Evolutionary conservation across 192 early-diverging fungal genomes (phyloP).

Genomic region (Podila verticillata): DNA sequence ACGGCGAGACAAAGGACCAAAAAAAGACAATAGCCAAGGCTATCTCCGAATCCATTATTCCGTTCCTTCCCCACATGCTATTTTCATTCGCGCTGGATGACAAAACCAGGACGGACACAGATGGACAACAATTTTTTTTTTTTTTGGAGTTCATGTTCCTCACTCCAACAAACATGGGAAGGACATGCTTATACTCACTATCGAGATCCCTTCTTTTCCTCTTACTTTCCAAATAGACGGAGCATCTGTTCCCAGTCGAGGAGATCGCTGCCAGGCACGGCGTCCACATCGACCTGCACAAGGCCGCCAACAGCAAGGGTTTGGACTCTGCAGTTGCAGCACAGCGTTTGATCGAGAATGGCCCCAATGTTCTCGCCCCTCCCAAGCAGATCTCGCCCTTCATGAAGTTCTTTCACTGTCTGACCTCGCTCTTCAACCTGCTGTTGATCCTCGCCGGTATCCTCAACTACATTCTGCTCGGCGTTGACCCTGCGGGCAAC

Average conservation of each 20-base stretch:
- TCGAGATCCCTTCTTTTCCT: background rate
- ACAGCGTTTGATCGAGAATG: constrained; percentile 72
- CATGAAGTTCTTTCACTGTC: constrained; percentile 78
- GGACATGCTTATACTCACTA: background rate
- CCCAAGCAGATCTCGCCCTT: constrained; percentile 84
- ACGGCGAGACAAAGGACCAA: too few relatives aligned
- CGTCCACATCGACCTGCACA: constrained; percentile 61
- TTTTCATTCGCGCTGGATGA: background rate
- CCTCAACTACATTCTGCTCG: constrained; percentile 81
- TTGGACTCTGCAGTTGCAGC: constrained; percentile 70
- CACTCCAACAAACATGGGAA: background rate
- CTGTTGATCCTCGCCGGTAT: constrained; percentile 87
- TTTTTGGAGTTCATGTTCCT: background rate
- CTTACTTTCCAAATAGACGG: constrained; percentile 48
- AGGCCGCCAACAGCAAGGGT: constrained; percentile 76
- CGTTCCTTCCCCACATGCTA: background rate
- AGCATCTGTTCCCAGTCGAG: constrained; percentile 58
- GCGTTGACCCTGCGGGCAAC: constrained; percentile 80
- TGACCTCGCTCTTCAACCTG: constrained; percentile 88
- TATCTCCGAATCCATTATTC: background rate
- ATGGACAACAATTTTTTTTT: background rate
- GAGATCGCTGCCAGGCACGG: constrained; percentile 54
- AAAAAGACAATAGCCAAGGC: too few relatives aligned
- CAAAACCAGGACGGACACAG: background rate
- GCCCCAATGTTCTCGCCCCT: constrained; percentile 89